These are phyloP conservation scores for Iris macrosiphon DNA, from an alignment of 106 monocot species.

Conservation along the genomic window DNA sequence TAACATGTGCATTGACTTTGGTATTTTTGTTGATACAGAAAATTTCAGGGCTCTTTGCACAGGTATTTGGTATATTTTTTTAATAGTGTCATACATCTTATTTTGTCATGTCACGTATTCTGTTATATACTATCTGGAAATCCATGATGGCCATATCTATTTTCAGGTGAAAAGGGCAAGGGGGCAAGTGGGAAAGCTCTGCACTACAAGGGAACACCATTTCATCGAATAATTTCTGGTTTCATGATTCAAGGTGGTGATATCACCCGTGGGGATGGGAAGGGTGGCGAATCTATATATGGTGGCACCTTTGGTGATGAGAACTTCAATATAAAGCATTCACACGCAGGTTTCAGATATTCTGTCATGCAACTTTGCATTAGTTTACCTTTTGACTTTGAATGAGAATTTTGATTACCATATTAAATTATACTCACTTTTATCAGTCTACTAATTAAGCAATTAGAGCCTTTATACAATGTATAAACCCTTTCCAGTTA, in stretches of 20 bases:
- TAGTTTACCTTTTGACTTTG: too few species aligned
- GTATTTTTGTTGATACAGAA: constrained; percentile 48
- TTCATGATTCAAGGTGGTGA: constrained; percentile 99
- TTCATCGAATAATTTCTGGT: constrained; percentile 88
- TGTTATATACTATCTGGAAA: background rate
- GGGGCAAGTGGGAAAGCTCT: constrained; percentile 56
- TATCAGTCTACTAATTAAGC: too few species aligned
- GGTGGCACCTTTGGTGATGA: constrained; percentile 85
- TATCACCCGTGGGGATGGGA: constrained; percentile 59
- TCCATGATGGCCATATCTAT: background rate
- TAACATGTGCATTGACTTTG: too few species aligned
- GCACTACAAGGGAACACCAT: constrained; percentile 78
- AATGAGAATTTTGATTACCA: too few species aligned
- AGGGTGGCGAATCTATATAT: constrained; percentile 79
- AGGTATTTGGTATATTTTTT: constrained; percentile 32
- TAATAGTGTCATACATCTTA: background rate
- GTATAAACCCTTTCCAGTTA: too few species aligned
- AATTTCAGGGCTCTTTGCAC: constrained; percentile 93
- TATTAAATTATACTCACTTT: too few species aligned
- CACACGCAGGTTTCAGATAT: constrained; percentile 67
- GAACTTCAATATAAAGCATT: constrained; percentile 83
- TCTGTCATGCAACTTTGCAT: background rate
- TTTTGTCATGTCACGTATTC: background rate
- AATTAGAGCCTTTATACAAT: too few species aligned
- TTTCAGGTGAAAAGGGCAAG: constrained; percentile 73